Conservation (phyloP, 768 basidiomycete genomes). For the Leccinum barrowsii region DNA sequence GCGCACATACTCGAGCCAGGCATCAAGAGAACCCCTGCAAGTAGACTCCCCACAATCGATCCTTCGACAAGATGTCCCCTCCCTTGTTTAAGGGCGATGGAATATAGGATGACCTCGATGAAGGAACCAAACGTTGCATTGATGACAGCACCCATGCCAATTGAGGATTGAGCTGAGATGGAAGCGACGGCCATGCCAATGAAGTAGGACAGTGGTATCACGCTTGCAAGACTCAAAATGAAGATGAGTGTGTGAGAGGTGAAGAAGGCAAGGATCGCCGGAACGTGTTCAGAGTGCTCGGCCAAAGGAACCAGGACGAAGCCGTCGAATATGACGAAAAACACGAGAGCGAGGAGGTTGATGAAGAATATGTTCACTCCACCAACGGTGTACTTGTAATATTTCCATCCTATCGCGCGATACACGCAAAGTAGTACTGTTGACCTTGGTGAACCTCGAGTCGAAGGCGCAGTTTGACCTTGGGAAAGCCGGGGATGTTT, state of each 20-base stretch:
- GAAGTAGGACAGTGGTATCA: constrained; percentile 97
- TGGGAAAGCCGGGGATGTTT: constrained; percentile 74
- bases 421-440: constrained; percentile 95
- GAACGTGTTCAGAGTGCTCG: constrained; percentile 59
- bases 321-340: constrained; percentile 94
- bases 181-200: constrained; percentile 99
- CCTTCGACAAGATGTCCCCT: constrained; percentile 97
- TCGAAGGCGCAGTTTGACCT: constrained; percentile 82
- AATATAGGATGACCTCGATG: constrained; percentile 93
- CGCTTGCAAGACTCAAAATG: constrained; percentile 76
- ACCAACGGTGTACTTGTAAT: constrained; percentile 98
- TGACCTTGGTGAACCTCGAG: constrained; percentile 67
- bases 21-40: constrained; percentile 96
- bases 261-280: constrained; percentile 63
- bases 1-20: constrained; percentile 95
- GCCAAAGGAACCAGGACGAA: constrained; percentile 73
- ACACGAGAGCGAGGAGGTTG: constrained; percentile 89
- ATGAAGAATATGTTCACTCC: constrained; percentile 98
- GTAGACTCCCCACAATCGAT: constrained; percentile 89
- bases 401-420: constrained; percentile 82
- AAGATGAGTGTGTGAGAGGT: constrained; percentile 81
- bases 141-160: constrained; percentile 99
- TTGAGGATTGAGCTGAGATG: constrained; percentile 96
- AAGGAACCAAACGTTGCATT: constrained; percentile 99
- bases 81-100: constrained; percentile 81